phyloP scores from a whole-genome alignment of 2,329 filamentous ascomycete genomes.

The Exophiala dermatitidis region DNA sequence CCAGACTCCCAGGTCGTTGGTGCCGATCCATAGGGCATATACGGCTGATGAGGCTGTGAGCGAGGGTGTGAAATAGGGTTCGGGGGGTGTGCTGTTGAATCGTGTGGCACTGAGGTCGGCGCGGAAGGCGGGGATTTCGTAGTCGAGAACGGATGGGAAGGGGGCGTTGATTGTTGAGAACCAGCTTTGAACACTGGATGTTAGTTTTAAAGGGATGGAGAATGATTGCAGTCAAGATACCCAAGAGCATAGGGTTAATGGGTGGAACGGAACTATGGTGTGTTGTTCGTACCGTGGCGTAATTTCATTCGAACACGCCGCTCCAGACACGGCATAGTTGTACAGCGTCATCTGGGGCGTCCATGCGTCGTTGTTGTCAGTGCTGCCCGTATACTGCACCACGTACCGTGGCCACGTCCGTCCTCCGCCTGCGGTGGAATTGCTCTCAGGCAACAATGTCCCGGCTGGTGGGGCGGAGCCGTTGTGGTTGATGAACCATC shows the following conservation, averaged over 20 bases:
- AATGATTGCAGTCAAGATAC: not conserved
- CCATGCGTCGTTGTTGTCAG: slow-evolving; percentile 42
- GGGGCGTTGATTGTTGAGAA: slow-evolving; percentile 45
- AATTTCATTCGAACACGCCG: slow-evolving; percentile 64
- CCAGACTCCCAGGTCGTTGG: slow-evolving; percentile 64
- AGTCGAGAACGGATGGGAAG: slow-evolving; percentile 58
- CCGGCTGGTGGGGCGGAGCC: slow-evolving; percentile 58
- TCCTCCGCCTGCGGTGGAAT: slow-evolving; percentile 55
- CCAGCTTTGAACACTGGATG: slow-evolving; percentile 36
- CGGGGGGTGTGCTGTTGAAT: slow-evolving; percentile 18
- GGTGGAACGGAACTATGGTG: not conserved
- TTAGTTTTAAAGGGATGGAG: not conserved
- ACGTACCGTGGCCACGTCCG: slow-evolving; percentile 63
- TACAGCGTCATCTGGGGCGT: slow-evolving; percentile 34
- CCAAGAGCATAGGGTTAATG: not conserved
- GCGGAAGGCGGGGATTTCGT: slow-evolving; percentile 53
- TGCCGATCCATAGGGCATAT: slow-evolving; percentile 73
- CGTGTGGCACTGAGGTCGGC: slow-evolving; percentile 36
- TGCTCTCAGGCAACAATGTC: slow-evolving; percentile 43
- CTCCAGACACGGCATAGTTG: slow-evolving; percentile 67
- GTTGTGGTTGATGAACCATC: slow-evolving; percentile 55
- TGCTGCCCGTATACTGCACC: slow-evolving; percentile 48
- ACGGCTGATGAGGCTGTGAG: slow-evolving; percentile 39
- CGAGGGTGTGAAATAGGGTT: slow-evolving; percentile 13
- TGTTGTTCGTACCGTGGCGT: slow-evolving; percentile 35